phyloP scores from a whole-genome alignment of 2,329 filamentous ascomycete genomes.

The Lasiodiplodia sp. region DNA sequence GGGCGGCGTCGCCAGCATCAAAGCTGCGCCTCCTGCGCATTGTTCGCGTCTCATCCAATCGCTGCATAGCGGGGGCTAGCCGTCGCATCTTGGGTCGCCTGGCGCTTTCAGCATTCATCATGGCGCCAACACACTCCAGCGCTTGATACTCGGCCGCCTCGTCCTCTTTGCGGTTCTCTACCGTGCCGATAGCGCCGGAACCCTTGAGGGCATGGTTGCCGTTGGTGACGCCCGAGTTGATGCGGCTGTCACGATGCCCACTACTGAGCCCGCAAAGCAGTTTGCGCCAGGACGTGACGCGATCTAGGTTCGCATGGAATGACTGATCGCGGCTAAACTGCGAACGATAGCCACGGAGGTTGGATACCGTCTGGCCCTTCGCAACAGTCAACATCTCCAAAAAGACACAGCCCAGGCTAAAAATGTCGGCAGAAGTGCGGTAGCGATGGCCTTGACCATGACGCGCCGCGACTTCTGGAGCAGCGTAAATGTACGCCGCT shows the following conservation, averaged over 20 bases:
- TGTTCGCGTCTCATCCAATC: constrained; percentile 41
- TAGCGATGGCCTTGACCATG: constrained; percentile 40
- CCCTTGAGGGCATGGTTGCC: constrained; percentile 13
- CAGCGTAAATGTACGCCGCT: constrained; percentile 49
- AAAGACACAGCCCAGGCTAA: constrained; percentile 50
- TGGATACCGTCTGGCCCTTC: constrained; percentile 44
- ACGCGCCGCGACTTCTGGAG: constrained; percentile 47
- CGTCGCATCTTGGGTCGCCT: constrained; percentile 45
- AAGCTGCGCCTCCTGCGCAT: constrained; percentile 43
- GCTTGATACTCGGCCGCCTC: constrained; percentile 42
- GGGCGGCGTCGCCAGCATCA: constrained; percentile 34
- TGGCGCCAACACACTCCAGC: constrained; percentile 47
- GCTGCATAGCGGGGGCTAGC: constrained; percentile 38
- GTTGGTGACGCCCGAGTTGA: constrained; percentile 12
- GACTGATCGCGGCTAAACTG: constrained; percentile 43
- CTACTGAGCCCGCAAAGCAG: constrained; percentile 20
- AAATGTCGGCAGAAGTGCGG: constrained; percentile 43
- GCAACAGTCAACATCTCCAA: constrained; percentile 48
- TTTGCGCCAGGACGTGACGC: constrained; percentile 38
- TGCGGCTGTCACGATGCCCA: constrained; percentile 15
- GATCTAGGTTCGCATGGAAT: constrained; percentile 50
- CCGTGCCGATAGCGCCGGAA: neutral
- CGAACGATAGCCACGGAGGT: constrained; percentile 45
- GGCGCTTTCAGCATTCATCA: constrained; percentile 43
- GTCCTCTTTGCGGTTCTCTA: constrained; percentile 40